These are phyloP conservation scores for Chaetomium tenue DNA, from an alignment of 495 filamentous ascomycete genomes.

Conservation along the genomic window DNA sequence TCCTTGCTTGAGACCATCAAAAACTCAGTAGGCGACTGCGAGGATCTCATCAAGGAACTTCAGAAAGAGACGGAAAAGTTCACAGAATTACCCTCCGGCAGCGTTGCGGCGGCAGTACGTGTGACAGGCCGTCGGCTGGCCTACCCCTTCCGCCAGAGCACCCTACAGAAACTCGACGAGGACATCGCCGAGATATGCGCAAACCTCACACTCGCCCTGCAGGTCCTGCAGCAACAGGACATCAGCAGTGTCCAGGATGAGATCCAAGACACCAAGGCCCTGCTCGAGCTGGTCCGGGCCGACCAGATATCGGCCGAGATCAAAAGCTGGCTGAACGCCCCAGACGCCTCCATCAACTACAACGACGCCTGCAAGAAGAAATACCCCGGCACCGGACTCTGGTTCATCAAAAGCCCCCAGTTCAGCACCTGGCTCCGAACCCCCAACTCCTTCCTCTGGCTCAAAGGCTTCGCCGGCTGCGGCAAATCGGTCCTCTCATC, in stretches of 20 bases:
- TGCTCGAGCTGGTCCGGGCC: background rate
- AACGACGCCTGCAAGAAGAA: conserved; percentile 16
- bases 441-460: conserved; percentile 9
- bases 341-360: conserved; percentile 9
- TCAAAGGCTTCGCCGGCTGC: conserved; percentile 14
- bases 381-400: conserved; percentile 12
- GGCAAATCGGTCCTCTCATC: conserved; percentile 19
- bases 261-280: background rate
- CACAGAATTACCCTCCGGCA: background rate
- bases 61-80: conserved; percentile 3
- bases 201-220: background rate
- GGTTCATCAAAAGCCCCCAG: conserved; percentile 1
- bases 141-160: conserved; percentile 13
- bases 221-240: conserved; percentile 11
- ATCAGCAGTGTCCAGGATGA: background rate
- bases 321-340: background rate
- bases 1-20: background rate
- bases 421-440: conserved; percentile 6
- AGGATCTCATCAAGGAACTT: conserved; percentile 7
- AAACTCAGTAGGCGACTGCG: background rate
- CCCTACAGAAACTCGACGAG: conserved; percentile 10
- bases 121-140: background rate
- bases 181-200: conserved; percentile 13
- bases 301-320: conserved; percentile 1
- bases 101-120: background rate